phyloP scores from a whole-genome alignment of 495 filamentous ascomycete genomes.

The Melanomma pulvis-pyrius region DNA sequence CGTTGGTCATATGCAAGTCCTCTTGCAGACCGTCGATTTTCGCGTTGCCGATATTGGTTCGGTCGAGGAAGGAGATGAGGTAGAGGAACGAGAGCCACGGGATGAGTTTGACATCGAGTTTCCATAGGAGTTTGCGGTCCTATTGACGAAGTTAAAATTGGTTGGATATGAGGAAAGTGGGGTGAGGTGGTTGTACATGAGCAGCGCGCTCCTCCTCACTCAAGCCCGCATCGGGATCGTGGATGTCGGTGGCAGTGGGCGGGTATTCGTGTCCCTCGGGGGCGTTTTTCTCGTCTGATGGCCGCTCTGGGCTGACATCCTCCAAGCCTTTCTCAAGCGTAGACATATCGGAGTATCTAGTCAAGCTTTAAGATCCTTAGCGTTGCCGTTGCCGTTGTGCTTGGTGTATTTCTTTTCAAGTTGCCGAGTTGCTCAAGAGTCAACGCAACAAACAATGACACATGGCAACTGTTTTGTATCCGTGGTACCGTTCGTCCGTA shows the following conservation, averaged over 20 bases:
- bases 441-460: background rate
- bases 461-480: background rate
- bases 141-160: slow-evolving; percentile 7
- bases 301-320: background rate
- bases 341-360: background rate
- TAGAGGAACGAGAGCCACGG: slow-evolving; percentile 88
- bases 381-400: background rate
- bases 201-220: slow-evolving; percentile 66
- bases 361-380: background rate
- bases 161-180: background rate
- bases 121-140: slow-evolving; percentile 59
- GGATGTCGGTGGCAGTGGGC: slow-evolving; percentile 40
- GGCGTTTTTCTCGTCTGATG: slow-evolving; percentile 36
- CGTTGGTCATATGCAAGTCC: slow-evolving; percentile 64
- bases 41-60: slow-evolving; percentile 72
- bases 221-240: slow-evolving; percentile 70
- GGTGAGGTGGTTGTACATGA: slow-evolving; percentile 57
- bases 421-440: background rate
- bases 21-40: slow-evolving; percentile 74
- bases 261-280: slow-evolving; percentile 15
- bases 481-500: no score
- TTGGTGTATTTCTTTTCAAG: background rate
- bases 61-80: slow-evolving; percentile 80
- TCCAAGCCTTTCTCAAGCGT: slow-evolving; percentile 25
- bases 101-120: slow-evolving; percentile 70